Conservation (phyloP, 495 filamentous ascomycete species). For the Aspergillus leporis region DNA sequence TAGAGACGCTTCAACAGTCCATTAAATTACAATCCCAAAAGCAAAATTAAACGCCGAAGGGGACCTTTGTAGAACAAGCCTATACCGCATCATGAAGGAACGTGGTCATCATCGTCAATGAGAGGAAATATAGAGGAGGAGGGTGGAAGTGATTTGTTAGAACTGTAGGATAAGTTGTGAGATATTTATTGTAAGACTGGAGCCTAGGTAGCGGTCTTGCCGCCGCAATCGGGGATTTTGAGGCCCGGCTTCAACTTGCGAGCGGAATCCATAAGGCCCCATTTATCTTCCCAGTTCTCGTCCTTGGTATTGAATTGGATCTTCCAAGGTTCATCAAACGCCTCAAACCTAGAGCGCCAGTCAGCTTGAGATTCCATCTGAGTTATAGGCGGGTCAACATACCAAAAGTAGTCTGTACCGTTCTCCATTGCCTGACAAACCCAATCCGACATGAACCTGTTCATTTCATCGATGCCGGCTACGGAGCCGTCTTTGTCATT, state of each 20-base stretch:
- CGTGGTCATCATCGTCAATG: background rate
- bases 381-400: slow-evolving; percentile 25
- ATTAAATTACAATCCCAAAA: slow-evolving; percentile 16
- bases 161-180: background rate
- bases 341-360: slow-evolving; percentile 66
- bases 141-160: slow-evolving; percentile 2
- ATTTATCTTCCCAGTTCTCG: slow-evolving; percentile 91
- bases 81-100: slow-evolving; percentile 2
- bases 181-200: background rate
- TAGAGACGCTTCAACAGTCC: background rate
- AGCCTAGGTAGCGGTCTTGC: slow-evolving; percentile 57
- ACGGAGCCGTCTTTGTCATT: slow-evolving; percentile 59
- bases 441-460: slow-evolving; percentile 81
- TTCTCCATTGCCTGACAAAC: slow-evolving; percentile 78
- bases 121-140: background rate
- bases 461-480: slow-evolving; percentile 82
- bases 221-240: slow-evolving; percentile 85
- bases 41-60: slow-evolving; percentile 12
- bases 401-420: slow-evolving; percentile 93
- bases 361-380: slow-evolving; percentile 2
- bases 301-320: slow-evolving; percentile 63
- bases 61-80: slow-evolving; percentile 4
- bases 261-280: slow-evolving; percentile 88
- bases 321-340: slow-evolving; percentile 97
- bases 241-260: slow-evolving; percentile 83